Percentiles rank a stretch among this genome's conserved stretches.
Conservation (phyloP, 2,329 filamentous ascomycete genomes). For the Arthrobotrys pseudoclavata region DNA sequence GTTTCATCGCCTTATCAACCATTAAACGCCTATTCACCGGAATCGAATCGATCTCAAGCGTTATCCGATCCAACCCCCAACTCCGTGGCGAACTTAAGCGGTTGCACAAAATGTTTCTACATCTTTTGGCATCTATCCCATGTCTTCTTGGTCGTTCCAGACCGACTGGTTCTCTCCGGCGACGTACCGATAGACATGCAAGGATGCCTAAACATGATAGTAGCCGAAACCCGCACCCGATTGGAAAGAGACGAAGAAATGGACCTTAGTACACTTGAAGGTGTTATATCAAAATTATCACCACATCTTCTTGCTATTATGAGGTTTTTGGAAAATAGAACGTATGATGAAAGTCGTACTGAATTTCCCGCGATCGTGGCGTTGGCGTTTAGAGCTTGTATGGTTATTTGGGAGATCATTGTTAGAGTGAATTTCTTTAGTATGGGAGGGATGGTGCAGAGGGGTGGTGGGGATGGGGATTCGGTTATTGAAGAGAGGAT, state of each 20-base stretch:
- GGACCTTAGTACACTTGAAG: slow-evolving; percentile 48
- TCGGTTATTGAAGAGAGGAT: slow-evolving; percentile 38
- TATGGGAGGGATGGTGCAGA: slow-evolving; percentile 38
- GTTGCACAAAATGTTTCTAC: slow-evolving; percentile 63
- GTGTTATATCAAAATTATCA: slow-evolving; percentile 54
- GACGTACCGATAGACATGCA: slow-evolving; percentile 63
- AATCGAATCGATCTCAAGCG: slow-evolving; percentile 52
- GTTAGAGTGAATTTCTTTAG: slow-evolving; percentile 61
- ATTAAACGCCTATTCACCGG: slow-evolving; percentile 49
- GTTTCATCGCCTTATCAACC: slow-evolving; percentile 52
- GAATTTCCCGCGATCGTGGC: slow-evolving; percentile 63
- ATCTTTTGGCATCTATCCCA: slow-evolving; percentile 63
- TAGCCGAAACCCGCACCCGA: slow-evolving; percentile 59
- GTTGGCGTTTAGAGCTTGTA: slow-evolving; percentile 63
- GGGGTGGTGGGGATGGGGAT: slow-evolving; percentile 22
- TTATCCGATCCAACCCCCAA: slow-evolving; percentile 36
- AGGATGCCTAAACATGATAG: slow-evolving; percentile 62
- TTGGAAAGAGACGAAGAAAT: slow-evolving; percentile 53
- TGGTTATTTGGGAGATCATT: slow-evolving; percentile 63
- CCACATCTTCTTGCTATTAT: slow-evolving; percentile 62
- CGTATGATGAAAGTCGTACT: slow-evolving; percentile 61
- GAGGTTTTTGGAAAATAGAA: slow-evolving; percentile 60
- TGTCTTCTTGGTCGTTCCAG: slow-evolving; percentile 62
- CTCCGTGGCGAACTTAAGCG: slow-evolving; percentile 60
- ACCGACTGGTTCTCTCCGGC: slow-evolving; percentile 62